These are phyloP conservation scores for Kluyveromyces sp. DNA, from an alignment of 1,139 yeast genomes.

Conservation along the genomic window DNA sequence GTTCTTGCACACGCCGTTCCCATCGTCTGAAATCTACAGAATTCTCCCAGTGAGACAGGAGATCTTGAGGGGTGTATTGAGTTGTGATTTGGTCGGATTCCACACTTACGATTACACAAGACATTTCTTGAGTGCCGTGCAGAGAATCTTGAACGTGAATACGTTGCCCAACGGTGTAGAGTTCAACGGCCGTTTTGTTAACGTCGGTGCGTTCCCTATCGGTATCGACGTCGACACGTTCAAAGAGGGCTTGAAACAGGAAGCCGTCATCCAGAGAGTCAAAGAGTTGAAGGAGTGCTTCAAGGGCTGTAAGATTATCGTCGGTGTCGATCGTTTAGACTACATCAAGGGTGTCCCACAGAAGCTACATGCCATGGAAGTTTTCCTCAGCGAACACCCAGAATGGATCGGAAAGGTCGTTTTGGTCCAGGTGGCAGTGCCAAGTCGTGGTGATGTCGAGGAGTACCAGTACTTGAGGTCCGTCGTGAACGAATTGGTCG, in stretches of 20 bases:
- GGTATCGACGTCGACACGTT: conserved; percentile 96
- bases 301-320: conserved; percentile 72
- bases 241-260: conserved; percentile 63
- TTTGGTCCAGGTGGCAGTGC: conserved; percentile 94
- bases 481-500: conserved; percentile 91
- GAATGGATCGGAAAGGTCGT: conserved; percentile 98
- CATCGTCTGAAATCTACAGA: conserved; percentile 91
- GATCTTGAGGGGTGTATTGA: conserved; percentile 81
- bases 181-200: conserved; percentile 66
- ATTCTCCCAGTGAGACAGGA: conserved; percentile 93
- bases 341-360: conserved; percentile 98
- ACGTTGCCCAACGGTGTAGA: conserved; percentile 90
- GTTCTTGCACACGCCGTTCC: conserved; percentile 97
- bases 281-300: conserved; percentile 52
- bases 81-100: conserved; percentile 93
- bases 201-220: conserved; percentile 94
- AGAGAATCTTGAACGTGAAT: conserved; percentile 70
- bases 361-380: conserved; percentile 90
- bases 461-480: conserved; percentile 93
- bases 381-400: conserved; percentile 84
- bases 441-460: conserved; percentile 96
- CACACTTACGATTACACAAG: conserved; percentile 99
- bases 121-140: conserved; percentile 89
- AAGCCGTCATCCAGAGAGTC: conserved; percentile 58
- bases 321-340: conserved; percentile 92